Conservation (phyloP, 106 monocot species). For the Dioscorea alata region DNA sequence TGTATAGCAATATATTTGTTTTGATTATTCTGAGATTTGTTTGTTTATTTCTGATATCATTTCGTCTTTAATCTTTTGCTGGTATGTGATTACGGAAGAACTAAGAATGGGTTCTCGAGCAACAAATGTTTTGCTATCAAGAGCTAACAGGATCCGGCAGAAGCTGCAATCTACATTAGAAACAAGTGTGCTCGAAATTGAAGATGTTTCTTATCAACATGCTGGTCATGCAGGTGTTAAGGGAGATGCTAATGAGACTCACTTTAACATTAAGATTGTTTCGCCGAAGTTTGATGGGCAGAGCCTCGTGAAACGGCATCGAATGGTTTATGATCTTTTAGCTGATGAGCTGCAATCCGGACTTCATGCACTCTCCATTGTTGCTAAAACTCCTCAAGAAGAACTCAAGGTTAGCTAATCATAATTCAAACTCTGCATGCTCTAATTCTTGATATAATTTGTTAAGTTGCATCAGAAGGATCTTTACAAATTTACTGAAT, state of each 20-base stretch:
- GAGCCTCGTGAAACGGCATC: conserved; percentile 85
- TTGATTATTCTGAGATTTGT: too few relatives aligned
- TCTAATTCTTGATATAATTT: too few relatives aligned
- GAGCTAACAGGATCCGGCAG: conserved; percentile 80
- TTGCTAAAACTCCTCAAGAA: conserved; percentile 71
- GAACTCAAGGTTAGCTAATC: conserved; percentile 39
- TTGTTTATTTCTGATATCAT: too few relatives aligned
- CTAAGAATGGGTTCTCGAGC: conserved; percentile 54
- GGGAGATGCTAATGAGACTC: conserved; percentile 59
- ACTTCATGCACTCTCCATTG: conserved; percentile 93
- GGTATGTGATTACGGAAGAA: neutral
- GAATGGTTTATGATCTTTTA: conserved; percentile 85
- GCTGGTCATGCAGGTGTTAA: conserved; percentile 84
- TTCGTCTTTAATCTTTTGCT: too few relatives aligned
- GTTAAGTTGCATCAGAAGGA: too few relatives aligned
- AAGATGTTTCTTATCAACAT: conserved; percentile 90
- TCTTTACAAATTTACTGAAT: too few relatives aligned
- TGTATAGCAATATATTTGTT: too few relatives aligned
- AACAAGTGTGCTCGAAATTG: conserved; percentile 64
- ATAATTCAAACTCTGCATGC: too few relatives aligned
- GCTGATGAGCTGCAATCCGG: conserved; percentile 79
- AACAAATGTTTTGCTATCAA: conserved; percentile 35
- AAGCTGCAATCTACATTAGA: conserved; percentile 68
- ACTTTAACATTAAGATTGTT: conserved; percentile 83
- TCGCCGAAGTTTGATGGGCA: conserved; percentile 78